Conservation (phyloP, 176 grass and related monocot genomes). For the Carex littledalei region DNA sequence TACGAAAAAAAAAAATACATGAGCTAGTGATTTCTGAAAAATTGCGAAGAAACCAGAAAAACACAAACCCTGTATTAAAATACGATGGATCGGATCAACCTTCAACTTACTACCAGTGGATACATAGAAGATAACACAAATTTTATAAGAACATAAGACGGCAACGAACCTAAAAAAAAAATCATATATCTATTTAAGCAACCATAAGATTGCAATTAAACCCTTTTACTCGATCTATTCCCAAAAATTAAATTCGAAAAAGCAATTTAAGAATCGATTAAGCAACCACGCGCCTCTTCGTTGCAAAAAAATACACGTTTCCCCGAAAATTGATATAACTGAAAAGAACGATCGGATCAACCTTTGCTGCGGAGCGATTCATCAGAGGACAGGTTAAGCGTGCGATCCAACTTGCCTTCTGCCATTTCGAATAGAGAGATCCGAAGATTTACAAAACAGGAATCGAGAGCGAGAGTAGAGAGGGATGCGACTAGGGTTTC, state of each 20-base stretch:
- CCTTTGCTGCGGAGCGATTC: conserved; percentile 41
- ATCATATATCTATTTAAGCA: neutral
- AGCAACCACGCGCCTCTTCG: neutral
- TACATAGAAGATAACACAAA: neutral
- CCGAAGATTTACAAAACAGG: neutral
- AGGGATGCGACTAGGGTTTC: conserved; percentile 52
- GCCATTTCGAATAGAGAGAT: conserved; percentile 48
- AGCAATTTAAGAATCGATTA: conserved; percentile 28
- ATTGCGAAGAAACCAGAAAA: conserved; percentile 6
- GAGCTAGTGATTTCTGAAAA: conserved; percentile 3
- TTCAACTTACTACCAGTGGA: neutral
- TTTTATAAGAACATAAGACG: neutral
- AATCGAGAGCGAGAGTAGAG: conserved; percentile 1
- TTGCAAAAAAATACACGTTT: conserved; percentile 33
- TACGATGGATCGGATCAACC: conserved; percentile 3
- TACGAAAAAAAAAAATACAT: neutral
- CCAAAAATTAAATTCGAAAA: conserved; percentile 11
- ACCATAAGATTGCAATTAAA: neutral
- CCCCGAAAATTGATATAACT: neutral
- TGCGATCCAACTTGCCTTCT: conserved; percentile 74
- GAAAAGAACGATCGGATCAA: conserved; percentile 29
- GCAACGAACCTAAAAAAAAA: neutral
- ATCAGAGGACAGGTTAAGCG: conserved; percentile 34
- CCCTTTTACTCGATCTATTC: conserved; percentile 26
- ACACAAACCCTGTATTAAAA: neutral